These are phyloP conservation scores for Schizonepeta tenuifolia DNA, from an alignment of 257 asterid species.

Conservation along the genomic window DNA sequence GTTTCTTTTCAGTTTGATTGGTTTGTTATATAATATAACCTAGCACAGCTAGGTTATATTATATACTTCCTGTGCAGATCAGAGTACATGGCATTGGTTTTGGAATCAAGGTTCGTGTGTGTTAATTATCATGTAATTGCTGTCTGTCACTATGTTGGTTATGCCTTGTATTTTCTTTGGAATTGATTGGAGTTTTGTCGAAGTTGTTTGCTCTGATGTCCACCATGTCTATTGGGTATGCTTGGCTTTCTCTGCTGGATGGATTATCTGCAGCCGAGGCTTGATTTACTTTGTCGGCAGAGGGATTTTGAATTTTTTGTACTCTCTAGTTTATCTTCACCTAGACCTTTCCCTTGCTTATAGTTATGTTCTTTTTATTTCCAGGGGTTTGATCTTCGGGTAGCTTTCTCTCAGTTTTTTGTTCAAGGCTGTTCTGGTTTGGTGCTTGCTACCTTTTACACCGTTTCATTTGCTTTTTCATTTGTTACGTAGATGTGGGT, in stretches of 20 bases:
- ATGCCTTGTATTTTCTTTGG: not conserved
- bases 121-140: not conserved
- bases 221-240: too few species aligned
- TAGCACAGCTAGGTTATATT: too few species aligned
- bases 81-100: too few species aligned
- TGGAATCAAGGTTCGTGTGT: too few species aligned
- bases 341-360: not conserved
- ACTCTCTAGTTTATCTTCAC: not conserved
- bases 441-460: not conserved
- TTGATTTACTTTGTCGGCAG: not conserved
- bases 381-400: not conserved
- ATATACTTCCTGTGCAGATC: too few species aligned
- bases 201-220: not conserved
- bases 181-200: too few species aligned
- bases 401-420: not conserved
- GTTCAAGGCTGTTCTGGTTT: not conserved
- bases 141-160: not conserved
- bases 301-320: not conserved
- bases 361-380: not conserved
- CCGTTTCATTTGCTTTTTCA: not conserved
- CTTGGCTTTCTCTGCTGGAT: too few species aligned
- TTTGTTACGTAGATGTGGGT: not conserved
- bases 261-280: too few species aligned
- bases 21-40: too few species aligned
- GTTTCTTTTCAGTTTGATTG: too few species aligned